Base-by-base conservation (phyloP, 2,329 filamentous ascomycete genomes). In the Phyllosticta capitalensis region DNA sequence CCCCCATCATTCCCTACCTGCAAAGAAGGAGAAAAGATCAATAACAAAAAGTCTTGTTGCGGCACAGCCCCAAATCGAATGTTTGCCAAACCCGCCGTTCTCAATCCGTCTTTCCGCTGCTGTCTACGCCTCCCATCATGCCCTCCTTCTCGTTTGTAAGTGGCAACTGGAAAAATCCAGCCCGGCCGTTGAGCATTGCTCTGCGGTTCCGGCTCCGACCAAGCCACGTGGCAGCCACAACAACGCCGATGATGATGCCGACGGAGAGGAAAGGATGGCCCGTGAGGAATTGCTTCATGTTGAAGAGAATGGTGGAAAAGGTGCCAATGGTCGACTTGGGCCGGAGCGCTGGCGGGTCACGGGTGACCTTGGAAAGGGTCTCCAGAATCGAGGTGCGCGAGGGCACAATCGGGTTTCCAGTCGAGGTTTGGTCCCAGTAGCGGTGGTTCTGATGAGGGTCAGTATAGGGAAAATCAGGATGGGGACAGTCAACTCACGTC, bases 341-440 rank as follows among this genome's bases (percentile, higher is more conserved):
- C 68, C 83, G 81, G 71, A 95, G 87, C 69, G 85, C 84, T 53
- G 88, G 82, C 54, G 86, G 86, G 54, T 81, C 83, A 22, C 82
- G 78, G 9, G 88, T 83, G 62, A 90, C 81, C 69, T 89, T 88
- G 67, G 83, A 82, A 58, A 92, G 78, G 14, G 91, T 95, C 74
- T 96, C 92, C 63, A 96, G 83, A 69, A 96, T 96, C 3, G 89
- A 91, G 3, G 90, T 92, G 63, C 94, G 87, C 24, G 88, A 94
- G 58, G 92, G 87, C 66, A 92, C 86, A 69, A 99, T 97, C 63
- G 87, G 83, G 73, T 94, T 92, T 65, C 92, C 92, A 2, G 90
- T 94, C 62, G 88, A 86, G 53, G 92, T 96, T 30, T 81, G 84
- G 70, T 99, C 94, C 94, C 94, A 99, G 77, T 95, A 99, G 64